phyloP scores from a whole-genome alignment of 345 rosid genomes.

The Populus davidiana region DNA sequence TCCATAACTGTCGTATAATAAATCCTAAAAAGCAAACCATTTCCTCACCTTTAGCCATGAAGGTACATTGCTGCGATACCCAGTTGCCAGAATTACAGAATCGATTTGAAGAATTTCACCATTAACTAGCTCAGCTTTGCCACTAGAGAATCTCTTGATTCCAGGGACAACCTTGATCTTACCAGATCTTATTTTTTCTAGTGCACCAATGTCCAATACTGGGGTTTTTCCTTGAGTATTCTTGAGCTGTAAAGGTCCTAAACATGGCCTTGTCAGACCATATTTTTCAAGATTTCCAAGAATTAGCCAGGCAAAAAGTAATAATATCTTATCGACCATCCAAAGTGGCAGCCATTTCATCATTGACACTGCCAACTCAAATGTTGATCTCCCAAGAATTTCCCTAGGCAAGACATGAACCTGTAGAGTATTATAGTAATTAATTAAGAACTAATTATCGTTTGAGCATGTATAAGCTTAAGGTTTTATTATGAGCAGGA shows the following conservation, averaged over 20 bases:
- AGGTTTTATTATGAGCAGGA: neutral
- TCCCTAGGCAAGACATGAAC: conserved; percentile 33
- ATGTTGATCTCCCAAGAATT: conserved; percentile 27
- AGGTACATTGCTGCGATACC: conserved; percentile 91
- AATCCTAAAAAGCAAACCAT: neutral
- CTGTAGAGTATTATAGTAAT: neutral
- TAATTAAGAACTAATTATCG: neutral
- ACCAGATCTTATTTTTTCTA: conserved; percentile 64
- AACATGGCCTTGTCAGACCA: conserved; percentile 62
- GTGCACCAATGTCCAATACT: conserved; percentile 71
- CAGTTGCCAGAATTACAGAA: conserved; percentile 79
- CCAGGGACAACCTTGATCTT: conserved; percentile 68
- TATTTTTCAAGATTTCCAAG: conserved; percentile 58
- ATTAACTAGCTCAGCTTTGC: conserved; percentile 62
- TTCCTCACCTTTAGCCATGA: conserved; percentile 76
- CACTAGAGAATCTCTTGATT: conserved; percentile 49
- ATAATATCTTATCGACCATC: conserved; percentile 63
- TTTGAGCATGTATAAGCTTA: no score
- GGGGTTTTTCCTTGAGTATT: conserved; percentile 71
- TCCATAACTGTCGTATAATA: conserved; percentile 29
- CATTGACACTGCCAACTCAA: conserved; percentile 44
- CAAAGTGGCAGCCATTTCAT: conserved; percentile 69
- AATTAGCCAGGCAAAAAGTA: conserved; percentile 48
- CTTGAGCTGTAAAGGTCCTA: conserved; percentile 69
- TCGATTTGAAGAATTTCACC: conserved; percentile 59